Conservation (phyloP, 2,329 filamentous ascomycete species). For the Diaporthe citrichinensis region DNA sequence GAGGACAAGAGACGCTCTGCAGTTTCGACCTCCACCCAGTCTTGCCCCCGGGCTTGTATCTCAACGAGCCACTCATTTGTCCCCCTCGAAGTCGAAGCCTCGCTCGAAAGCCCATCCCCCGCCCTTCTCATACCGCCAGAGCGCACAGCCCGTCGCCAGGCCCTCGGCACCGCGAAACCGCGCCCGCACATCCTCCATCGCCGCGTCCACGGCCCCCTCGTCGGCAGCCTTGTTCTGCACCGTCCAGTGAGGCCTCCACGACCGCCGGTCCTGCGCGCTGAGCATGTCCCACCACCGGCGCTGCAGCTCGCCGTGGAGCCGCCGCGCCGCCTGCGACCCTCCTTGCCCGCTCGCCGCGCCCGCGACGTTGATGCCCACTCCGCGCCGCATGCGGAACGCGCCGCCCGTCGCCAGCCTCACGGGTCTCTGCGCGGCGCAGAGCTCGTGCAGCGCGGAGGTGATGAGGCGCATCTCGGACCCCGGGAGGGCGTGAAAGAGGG, state of each 20-base stretch:
- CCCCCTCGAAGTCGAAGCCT: constrained; percentile 20
- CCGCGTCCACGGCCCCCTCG: constrained; percentile 14
- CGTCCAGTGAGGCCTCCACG: constrained; percentile 36
- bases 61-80: neutral
- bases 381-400: constrained; percentile 26
- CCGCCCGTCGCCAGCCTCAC: neutral
- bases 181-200: constrained; percentile 4
- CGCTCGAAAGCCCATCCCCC: constrained; percentile 32
- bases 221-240: constrained; percentile 38
- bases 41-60: neutral
- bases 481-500: constrained; percentile 38
- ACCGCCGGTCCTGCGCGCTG: constrained; percentile 34
- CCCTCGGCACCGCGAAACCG: constrained; percentile 30
- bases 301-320: constrained; percentile 2
- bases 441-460: constrained; percentile 7
- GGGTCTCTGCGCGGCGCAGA: neutral
- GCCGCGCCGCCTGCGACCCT: neutral
- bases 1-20: neutral
- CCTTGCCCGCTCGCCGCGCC: neutral
- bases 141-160: constrained; percentile 10
- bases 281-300: constrained; percentile 15
- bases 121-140: constrained; percentile 36
- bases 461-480: constrained; percentile 4
- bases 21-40: neutral
- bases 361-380: constrained; percentile 20